phyloP scores from a whole-genome alignment of 192 early-diverging fungal genomes.

The Gigaspora rosea region DNA sequence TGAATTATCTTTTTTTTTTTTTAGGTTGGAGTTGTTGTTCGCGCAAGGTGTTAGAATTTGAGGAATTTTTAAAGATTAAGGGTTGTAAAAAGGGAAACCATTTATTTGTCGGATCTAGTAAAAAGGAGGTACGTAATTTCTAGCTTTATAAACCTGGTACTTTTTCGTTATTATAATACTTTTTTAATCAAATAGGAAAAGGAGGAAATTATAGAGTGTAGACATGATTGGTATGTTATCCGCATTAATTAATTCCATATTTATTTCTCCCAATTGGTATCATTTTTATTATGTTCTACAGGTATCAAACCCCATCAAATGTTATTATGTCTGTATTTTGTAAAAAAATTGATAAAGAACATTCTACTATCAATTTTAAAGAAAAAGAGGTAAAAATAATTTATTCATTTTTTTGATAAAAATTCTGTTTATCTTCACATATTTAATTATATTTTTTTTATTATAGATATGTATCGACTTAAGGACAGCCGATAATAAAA shows the following conservation, averaged over 20 bases:
- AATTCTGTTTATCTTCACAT: neutral
- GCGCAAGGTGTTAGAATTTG: conserved; percentile 95
- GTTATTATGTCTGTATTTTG: conserved; percentile 92
- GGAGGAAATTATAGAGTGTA: conserved; percentile 71
- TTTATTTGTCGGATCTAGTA: conserved; percentile 75
- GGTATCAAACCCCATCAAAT: conserved; percentile 84
- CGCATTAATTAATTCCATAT: neutral
- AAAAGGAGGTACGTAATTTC: conserved; percentile 7
- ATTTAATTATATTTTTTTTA: neutral
- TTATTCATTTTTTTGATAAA: neutral
- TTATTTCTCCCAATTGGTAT: neutral
- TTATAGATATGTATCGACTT: conserved; percentile 68
- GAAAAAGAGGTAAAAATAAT: conserved; percentile 49
- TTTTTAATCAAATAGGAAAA: conserved; percentile 32
- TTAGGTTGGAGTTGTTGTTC: conserved; percentile 90
- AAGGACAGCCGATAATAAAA: conserved; percentile 75
- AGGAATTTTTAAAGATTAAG: conserved; percentile 94
- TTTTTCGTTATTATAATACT: neutral
- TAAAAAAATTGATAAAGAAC: conserved; percentile 79
- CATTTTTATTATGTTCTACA: neutral
- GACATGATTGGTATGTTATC: conserved; percentile 73
- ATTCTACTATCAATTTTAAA: conserved; percentile 71
- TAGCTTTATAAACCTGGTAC: neutral
- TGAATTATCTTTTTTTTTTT: neutral
- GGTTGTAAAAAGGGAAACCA: conserved; percentile 92